These are phyloP conservation scores for sunflower (Helianthus annuus) DNA, from an alignment of 129 eudicot species.

Conservation along the genomic window DNA sequence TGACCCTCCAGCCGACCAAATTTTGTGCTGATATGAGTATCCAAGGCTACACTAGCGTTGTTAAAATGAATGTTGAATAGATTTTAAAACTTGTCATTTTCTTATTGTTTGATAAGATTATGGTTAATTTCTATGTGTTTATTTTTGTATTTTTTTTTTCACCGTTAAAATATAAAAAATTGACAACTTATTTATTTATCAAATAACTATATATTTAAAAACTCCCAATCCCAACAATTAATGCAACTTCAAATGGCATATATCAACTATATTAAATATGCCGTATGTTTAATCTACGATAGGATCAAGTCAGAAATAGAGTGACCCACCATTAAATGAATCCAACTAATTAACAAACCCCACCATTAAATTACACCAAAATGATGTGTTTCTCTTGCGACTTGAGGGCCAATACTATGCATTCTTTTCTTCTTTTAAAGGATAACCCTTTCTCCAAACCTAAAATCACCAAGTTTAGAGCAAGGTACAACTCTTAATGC, in stretches of 20 bases:
- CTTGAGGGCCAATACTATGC: constrained; percentile 20
- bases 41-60: no score
- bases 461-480: constrained; percentile 1
- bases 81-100: no score
- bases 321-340: constrained; percentile 13
- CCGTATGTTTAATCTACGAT: background rate
- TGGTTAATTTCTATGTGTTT: no score
- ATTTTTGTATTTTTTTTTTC: no score
- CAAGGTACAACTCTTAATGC: constrained; percentile 3
- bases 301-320: background rate
- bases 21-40: no score
- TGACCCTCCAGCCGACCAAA: no score
- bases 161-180: no score
- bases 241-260: background rate
- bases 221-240: no score
- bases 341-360: constrained; percentile 13
- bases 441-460: background rate
- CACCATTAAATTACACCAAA: constrained; percentile 25
- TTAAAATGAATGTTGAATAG: no score
- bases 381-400: constrained; percentile 21
- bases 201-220: no score
- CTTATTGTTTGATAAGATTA: no score
- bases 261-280: background rate
- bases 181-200: no score
- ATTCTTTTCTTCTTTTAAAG: constrained; percentile 1